Evolutionary conservation across 176 grass and related monocot genomes (phyloP).

Genomic region (Ensete ventricosum): DNA sequence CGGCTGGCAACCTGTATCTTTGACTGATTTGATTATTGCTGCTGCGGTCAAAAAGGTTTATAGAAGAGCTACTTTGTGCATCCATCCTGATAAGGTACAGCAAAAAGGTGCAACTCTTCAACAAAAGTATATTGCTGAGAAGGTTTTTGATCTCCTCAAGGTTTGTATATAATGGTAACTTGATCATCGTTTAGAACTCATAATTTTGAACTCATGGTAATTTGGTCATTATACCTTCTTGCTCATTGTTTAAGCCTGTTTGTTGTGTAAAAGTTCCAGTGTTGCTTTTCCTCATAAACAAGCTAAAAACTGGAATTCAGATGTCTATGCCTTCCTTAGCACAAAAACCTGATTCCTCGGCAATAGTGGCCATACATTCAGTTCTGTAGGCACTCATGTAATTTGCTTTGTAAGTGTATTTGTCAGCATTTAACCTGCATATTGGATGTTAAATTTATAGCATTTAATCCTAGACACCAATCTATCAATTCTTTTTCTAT

Average conservation of each 20-base stretch:
- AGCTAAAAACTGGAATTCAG: background rate
- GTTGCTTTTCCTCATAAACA: background rate
- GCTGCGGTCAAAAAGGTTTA: slow-evolving; percentile 14
- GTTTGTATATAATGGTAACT: background rate
- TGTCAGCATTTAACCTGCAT: background rate
- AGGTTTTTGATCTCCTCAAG: slow-evolving; percentile 23
- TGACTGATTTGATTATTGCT: slow-evolving; percentile 11
- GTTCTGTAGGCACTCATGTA: background rate
- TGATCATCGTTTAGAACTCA: background rate
- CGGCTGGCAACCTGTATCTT: slow-evolving; percentile 17
- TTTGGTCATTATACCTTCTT: background rate
- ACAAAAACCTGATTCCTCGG: background rate
- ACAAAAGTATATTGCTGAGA: slow-evolving; percentile 21
- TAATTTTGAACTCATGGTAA: background rate
- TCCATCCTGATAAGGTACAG: slow-evolving; percentile 21
- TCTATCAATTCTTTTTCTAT: background rate
- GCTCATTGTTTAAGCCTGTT: background rate
- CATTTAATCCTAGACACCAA: background rate
- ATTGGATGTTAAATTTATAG: background rate
- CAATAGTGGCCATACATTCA: no score
- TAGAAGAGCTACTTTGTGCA: slow-evolving; percentile 10
- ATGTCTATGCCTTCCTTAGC: background rate
- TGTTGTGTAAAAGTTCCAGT: background rate
- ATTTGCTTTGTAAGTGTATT: background rate
- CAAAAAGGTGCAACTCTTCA: slow-evolving; percentile 15